Conservation (phyloP, 2,329 filamentous ascomycete species). For the Shiraia sp. region DNA sequence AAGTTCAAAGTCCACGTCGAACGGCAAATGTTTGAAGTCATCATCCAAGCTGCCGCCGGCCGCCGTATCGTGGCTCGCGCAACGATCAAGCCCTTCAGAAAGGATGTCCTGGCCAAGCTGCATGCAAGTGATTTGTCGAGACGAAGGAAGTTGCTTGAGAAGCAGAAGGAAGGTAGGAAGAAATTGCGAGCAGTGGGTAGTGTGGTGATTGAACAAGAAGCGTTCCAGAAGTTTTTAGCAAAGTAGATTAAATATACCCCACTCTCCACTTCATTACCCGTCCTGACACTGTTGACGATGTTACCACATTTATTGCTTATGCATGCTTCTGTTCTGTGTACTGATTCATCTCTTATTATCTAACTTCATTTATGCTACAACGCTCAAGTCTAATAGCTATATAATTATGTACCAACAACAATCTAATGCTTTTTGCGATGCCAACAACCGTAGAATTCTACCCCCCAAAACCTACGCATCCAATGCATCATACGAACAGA, state of each 20-base stretch:
- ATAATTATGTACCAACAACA: too few relatives aligned
- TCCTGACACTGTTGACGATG: too few relatives aligned
- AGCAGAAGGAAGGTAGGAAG: conserved; percentile 95
- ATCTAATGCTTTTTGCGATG: too few relatives aligned
- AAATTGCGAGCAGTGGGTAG: conserved; percentile 80
- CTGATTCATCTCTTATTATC: too few relatives aligned
- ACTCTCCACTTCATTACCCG: neutral
- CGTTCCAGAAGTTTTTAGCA: conserved; percentile 90
- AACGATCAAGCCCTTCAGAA: conserved; percentile 94
- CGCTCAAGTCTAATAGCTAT: too few relatives aligned
- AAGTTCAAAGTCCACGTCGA: conserved; percentile 98
- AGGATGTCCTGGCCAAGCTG: conserved; percentile 90
- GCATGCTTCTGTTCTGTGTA: too few relatives aligned
- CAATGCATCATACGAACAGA: neutral
- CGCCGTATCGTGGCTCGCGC: conserved; percentile 84
- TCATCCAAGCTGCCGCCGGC: conserved; percentile 90
- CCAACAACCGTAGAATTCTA: too few relatives aligned
- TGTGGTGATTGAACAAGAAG: conserved; percentile 93
- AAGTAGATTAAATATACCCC: conserved; percentile 56
- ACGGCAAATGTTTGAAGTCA: conserved; percentile 93
- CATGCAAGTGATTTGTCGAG: conserved; percentile 87
- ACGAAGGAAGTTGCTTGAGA: conserved; percentile 85
- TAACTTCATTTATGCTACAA: too few relatives aligned
- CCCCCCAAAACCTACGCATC: too few relatives aligned
- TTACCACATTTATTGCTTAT: too few relatives aligned